phyloP scores from a whole-genome alignment of 441 rosid genomes.

The Pelargonium cotyledonis region DNA sequence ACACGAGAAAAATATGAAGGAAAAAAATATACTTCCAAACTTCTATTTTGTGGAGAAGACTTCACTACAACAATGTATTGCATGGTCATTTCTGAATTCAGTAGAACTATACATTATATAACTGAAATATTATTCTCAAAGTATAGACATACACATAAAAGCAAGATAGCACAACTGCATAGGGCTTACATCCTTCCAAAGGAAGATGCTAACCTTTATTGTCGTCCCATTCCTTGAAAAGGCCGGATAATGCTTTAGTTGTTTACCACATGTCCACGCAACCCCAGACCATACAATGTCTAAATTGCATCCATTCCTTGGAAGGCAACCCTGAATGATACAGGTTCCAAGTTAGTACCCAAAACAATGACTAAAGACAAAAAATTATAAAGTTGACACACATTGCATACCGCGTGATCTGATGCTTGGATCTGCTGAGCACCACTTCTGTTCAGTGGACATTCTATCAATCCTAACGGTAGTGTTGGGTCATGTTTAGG shows the following conservation, averaged over 20 bases:
- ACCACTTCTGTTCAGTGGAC: slow-evolving; percentile 37
- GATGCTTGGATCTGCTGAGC: slow-evolving; percentile 40
- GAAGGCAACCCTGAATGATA: slow-evolving; percentile 42
- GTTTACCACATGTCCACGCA: slow-evolving; percentile 86
- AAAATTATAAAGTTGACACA: slow-evolving; percentile 7
- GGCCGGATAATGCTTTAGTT: slow-evolving; percentile 82
- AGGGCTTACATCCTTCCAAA: background rate
- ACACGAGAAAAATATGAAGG: background rate
- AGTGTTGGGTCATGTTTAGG: slow-evolving; percentile 42
- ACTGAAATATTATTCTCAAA: background rate
- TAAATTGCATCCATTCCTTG: slow-evolving; percentile 51
- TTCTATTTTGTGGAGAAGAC: background rate
- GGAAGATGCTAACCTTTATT: slow-evolving; percentile 56
- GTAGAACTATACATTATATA: background rate
- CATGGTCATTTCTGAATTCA: background rate
- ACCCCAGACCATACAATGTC: slow-evolving; percentile 82
- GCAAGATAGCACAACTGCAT: background rate
- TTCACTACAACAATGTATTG: background rate
- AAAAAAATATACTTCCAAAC: background rate
- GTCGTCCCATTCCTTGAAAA: slow-evolving; percentile 77
- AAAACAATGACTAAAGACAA: slow-evolving; percentile 11
- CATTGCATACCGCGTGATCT: slow-evolving; percentile 27
- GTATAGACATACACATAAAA: background rate
- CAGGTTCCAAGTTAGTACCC: slow-evolving; percentile 13
- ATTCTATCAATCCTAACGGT: slow-evolving; percentile 41